Base-by-base conservation (phyloP, 208 protist species). In the Trypanosoma lewisi region DNA sequence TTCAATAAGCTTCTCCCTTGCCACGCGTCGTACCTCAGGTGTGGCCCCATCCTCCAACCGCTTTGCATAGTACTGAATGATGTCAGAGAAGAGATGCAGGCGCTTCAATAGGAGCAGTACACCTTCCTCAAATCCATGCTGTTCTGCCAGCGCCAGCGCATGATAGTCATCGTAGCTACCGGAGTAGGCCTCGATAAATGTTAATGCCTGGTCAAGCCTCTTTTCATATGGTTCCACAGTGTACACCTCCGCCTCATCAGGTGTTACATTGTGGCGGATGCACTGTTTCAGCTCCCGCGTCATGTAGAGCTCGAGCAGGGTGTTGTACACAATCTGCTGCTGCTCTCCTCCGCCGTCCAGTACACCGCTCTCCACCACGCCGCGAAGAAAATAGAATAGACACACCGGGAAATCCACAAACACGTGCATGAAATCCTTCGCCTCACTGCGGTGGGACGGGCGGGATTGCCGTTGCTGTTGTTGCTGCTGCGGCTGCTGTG, bases 231-330 rank as follows among this genome's bases (percentile, higher is more conserved):
- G 69, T 69, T 87, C 81, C 12, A 67, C 70, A 11, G 79, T 72
- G 27, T 83, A 84, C 45, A 61, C 44, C 42, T 66, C 66, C 11
- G 36, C 45, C 12, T 49, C 61, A 0, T 45, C 41, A 2, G 36
- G 31, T 6, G 27, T 33, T 7, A 28, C 37, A 30, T 49, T 17
- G 23, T 49, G 19, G 2, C 41, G 42, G 50, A 69, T 67, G 62
- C 37, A 31, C 19, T 69, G 61, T 14, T 49, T 52, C 47, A 89
- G 60, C 2, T 78, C 60, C 17, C 63, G 55, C 17, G 83, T 87
- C 34, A 99, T 80, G 78, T 98, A 99, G n/a, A 99, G 69, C 68
- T 99, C 96, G 11, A 98, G 71, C 0, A 99, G 76, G n/a, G 96
- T 97, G 78, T 98, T 93, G 81, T 96, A 98, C n/a, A 75, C 55